Base-by-base conservation (phyloP, 2,329 filamentous ascomycete genomes). In the Mariannaea sp. region DNA sequence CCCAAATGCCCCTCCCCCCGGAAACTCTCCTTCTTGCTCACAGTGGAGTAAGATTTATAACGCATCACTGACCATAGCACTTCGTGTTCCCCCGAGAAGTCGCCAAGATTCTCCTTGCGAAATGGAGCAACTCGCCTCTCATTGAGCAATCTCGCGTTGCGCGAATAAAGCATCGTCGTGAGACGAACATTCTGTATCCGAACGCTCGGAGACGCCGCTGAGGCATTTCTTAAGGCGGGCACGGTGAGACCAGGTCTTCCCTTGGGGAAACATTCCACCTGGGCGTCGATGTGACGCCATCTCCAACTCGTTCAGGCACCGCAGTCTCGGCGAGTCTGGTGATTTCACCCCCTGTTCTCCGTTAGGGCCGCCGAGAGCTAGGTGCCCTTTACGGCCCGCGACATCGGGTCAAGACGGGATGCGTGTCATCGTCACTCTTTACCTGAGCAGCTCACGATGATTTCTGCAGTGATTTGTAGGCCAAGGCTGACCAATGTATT, bases 401-500 rank as follows among this genome's bases (percentile, higher is more conserved):
- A 58, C 49, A 58, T 64, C 60, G 62, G 62, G 58, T 44, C 54
- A 54, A 61, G 63, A 58, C 60, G 62, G 62, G 50, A 48, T 47
- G 56, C 46, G 41, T 52, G 27, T 52, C 58, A 49, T 55, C 42
- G 5, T 26, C 44, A 41, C 27, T 44, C 46, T 49, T 41, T 20
- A 40, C 43, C 40, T 30, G 19, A 27, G 29, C 42, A 41, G 26
- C 24, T 26, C 16, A 9, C 5, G 10, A 12, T 32, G 30, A 8
- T 24, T 5, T 24, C n/a, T n/a, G n/a, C n/a, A n/a, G 22, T 24
- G 22, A 8, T 24, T 5, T 24, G 22, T 24, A 24, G 22, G 22
- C 8, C 32, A 10, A 14, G 44, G 38, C 32, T 35, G 13, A 24
- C 14, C 38, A n/a, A n/a, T n/a, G n/a, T n/a, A n/a, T n/a, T n/a